phyloP scores from a whole-genome alignment of 2,329 filamentous ascomycete species.

The Blastomyces silverae region DNA sequence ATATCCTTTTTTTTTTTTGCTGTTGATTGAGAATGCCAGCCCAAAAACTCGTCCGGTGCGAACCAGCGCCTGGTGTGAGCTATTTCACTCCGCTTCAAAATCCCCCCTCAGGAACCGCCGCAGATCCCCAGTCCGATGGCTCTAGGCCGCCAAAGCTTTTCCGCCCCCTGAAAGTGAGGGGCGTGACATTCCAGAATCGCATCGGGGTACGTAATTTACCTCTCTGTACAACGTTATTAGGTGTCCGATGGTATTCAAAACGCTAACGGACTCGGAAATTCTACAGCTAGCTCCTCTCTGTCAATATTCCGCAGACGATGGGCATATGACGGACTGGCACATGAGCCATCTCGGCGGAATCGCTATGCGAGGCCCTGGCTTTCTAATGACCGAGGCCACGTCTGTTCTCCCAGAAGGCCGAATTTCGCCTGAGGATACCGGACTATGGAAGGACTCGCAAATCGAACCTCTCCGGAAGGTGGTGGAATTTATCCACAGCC shows the following conservation, averaged over 20 bases:
- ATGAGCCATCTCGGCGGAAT: slow-evolving; percentile 73
- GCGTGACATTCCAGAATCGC: slow-evolving; percentile 60
- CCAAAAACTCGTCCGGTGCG: slow-evolving; percentile 23
- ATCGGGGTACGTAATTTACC: slow-evolving; percentile 44
- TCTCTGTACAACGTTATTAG: neutral
- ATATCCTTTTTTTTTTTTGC: neutral
- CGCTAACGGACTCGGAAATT: neutral
- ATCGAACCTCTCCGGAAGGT: slow-evolving; percentile 40
- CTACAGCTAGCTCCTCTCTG: slow-evolving; percentile 54
- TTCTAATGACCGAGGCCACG: slow-evolving; percentile 69
- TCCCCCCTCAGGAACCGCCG: slow-evolving; percentile 34
- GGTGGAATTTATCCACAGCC: slow-evolving; percentile 29
- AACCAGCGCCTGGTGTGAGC: slow-evolving; percentile 28
- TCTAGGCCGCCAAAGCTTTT: slow-evolving; percentile 51
- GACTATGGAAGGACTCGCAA: slow-evolving; percentile 80
- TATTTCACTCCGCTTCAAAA: slow-evolving; percentile 38
- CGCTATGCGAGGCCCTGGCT: slow-evolving; percentile 61
- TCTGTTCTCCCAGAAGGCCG: slow-evolving; percentile 67
- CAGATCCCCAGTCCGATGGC: slow-evolving; percentile 38
- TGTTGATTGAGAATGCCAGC: slow-evolving; percentile 4
- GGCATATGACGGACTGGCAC: slow-evolving; percentile 75
- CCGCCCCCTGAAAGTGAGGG: slow-evolving; percentile 51
- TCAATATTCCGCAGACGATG: slow-evolving; percentile 60
- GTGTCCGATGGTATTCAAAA: neutral
- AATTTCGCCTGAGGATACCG: slow-evolving; percentile 70